A percentile compares a stretch with the other conserved stretches of the same genome.
Evolutionary conservation across 2,329 filamentous ascomycete species (phyloP).

Genomic region (Gremmenia infestans): DNA sequence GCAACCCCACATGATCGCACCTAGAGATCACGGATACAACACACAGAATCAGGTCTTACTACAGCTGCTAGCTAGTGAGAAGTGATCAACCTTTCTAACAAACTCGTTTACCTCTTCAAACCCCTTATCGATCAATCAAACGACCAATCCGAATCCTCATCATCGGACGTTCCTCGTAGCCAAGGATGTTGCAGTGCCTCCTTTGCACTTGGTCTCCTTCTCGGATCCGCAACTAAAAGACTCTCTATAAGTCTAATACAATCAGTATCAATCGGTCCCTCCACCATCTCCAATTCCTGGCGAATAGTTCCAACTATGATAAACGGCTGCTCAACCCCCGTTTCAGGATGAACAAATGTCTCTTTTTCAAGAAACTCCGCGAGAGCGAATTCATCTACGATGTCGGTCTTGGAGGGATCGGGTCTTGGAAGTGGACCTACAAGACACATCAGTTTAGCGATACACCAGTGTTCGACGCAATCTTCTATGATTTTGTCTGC

Average conservation of each 20-base stretch:
- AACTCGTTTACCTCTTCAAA: too few species aligned
- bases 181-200: background rate
- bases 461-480: conserved; percentile 21
- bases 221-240: background rate
- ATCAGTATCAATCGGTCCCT: background rate
- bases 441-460: conserved; percentile 22
- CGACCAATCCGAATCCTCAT: too few species aligned
- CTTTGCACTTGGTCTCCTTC: background rate
- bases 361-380: background rate
- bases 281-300: background rate
- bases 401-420: background rate
- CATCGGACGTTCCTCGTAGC: too few species aligned
- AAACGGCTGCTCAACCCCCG: background rate
- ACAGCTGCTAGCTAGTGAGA: too few species aligned
- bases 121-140: too few species aligned
- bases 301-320: background rate
- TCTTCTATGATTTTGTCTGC: conserved; percentile 20
- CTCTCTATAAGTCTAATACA: background rate
- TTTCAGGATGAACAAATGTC: background rate
- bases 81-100: too few species aligned
- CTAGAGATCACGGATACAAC: too few species aligned
- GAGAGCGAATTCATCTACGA: too few species aligned
- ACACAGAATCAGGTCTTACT: too few species aligned
- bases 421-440: conserved; percentile 15
- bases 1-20: too few species aligned